Conservation (phyloP, 2,329 filamentous ascomycete species). For the Phyllachora maydis region DNA sequence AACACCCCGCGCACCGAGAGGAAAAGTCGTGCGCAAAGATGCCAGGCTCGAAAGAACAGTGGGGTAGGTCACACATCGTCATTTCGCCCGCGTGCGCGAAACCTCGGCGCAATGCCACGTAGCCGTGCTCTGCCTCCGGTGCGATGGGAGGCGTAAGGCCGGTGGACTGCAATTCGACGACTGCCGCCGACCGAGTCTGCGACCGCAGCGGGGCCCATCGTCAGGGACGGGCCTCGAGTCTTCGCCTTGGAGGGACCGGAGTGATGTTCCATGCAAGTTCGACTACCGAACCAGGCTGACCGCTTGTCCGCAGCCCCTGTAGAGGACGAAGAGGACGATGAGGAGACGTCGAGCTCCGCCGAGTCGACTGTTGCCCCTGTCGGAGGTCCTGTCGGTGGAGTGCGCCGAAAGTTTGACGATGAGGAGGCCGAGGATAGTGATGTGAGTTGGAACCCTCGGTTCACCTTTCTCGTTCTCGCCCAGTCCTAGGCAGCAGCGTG, state of each 20-base stretch:
- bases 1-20: too few species aligned
- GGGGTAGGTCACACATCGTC: slow-evolving; percentile 16
- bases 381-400: slow-evolving; percentile 13
- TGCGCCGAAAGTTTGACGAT: slow-evolving; percentile 62
- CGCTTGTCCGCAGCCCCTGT: too few species aligned
- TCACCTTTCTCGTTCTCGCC: neutral
- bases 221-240: neutral
- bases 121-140: slow-evolving; percentile 3
- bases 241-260: neutral
- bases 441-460: slow-evolving; percentile 39
- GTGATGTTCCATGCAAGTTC: too few species aligned
- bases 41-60: slow-evolving; percentile 14
- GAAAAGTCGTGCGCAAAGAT: slow-evolving; percentile 11
- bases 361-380: slow-evolving; percentile 14
- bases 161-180: neutral
- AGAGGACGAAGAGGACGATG: slow-evolving; percentile 12
- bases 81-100: slow-evolving; percentile 4
- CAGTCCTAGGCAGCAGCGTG: slow-evolving; percentile 1
- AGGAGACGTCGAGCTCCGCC: slow-evolving; percentile 13
- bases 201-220: neutral
- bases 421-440: slow-evolving; percentile 69
- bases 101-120: slow-evolving; percentile 4
- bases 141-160: neutral
- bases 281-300: slow-evolving; percentile 3
- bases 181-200: neutral